These are phyloP conservation scores for Flaveria bidentis DNA, from an alignment of 129 eudicot genomes.

Conservation along the genomic window DNA sequence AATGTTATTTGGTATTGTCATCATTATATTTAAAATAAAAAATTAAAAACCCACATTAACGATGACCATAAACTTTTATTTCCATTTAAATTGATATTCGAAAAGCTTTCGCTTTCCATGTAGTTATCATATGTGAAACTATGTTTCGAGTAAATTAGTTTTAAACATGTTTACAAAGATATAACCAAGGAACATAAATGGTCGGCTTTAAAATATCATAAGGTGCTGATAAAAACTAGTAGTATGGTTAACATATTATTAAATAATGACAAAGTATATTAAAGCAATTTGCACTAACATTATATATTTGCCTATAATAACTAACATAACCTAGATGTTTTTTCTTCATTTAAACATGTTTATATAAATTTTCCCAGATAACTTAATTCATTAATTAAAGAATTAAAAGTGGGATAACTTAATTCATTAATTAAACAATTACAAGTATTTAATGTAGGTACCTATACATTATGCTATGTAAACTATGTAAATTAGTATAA, in stretches of 20 bases:
- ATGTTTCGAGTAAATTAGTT: background rate
- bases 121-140: background rate
- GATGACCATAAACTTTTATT: background rate
- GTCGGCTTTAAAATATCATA: conserved; percentile 4
- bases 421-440: no score
- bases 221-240: conserved; percentile 2
- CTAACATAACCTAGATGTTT: background rate
- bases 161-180: background rate
- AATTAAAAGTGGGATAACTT: no score
- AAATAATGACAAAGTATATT: background rate
- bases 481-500: no score
- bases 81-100: background rate
- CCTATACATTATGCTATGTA: no score
- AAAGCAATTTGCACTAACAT: background rate
- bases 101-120: background rate
- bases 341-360: background rate
- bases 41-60: background rate
- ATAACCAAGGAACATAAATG: conserved; percentile 5
- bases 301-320: background rate
- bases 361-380: background rate
- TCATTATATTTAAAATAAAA: background rate
- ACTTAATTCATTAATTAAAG: no score
- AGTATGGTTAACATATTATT: background rate
- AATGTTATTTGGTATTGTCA: background rate
- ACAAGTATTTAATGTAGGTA: no score